phyloP scores from a whole-genome alignment of 345 rosid species.

The Dimocarpus longan region DNA sequence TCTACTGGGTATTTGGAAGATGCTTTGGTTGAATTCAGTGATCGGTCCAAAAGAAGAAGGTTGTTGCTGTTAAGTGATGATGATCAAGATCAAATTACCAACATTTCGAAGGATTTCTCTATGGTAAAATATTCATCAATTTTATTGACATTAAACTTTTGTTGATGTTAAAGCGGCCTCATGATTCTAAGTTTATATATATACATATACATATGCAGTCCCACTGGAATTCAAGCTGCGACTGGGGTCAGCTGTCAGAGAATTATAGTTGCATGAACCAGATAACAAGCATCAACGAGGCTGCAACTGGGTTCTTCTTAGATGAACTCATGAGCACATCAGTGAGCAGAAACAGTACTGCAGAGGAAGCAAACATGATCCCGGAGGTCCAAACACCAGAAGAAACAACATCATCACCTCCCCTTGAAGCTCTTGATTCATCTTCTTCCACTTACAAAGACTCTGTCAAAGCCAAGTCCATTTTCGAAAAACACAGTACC shows the following conservation, averaged over 20 bases:
- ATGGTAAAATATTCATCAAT: conserved; percentile 19
- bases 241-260: conserved; percentile 56
- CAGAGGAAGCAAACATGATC: conserved; percentile 44
- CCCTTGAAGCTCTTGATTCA: conserved; percentile 38
- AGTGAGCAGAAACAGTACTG: conserved; percentile 26
- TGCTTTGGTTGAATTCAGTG: conserved; percentile 69
- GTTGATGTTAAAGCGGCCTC: background rate
- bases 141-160: background rate
- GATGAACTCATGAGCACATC: conserved; percentile 48
- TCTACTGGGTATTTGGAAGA: conserved; percentile 93
- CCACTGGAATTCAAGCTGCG: conserved; percentile 45
- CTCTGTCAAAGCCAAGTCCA: conserved; percentile 26
- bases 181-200: background rate
- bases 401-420: conserved; percentile 25
- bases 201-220: conserved; percentile 37
- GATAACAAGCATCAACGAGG: conserved; percentile 23
- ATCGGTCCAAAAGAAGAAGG: conserved; percentile 69
- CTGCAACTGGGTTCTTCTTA: conserved; percentile 9
- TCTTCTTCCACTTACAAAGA: conserved; percentile 50
- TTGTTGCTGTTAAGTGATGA: conserved; percentile 37
- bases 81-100: conserved; percentile 22
- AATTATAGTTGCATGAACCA: conserved; percentile 54
- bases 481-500: conserved; percentile 1
- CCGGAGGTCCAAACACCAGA: conserved; percentile 54
- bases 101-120: conserved; percentile 26